Percentiles rank a stretch among this genome's conserved stretches.
Conservation (phyloP, 257 asterid genomes). For the Nicotiana benthamiana region DNA sequence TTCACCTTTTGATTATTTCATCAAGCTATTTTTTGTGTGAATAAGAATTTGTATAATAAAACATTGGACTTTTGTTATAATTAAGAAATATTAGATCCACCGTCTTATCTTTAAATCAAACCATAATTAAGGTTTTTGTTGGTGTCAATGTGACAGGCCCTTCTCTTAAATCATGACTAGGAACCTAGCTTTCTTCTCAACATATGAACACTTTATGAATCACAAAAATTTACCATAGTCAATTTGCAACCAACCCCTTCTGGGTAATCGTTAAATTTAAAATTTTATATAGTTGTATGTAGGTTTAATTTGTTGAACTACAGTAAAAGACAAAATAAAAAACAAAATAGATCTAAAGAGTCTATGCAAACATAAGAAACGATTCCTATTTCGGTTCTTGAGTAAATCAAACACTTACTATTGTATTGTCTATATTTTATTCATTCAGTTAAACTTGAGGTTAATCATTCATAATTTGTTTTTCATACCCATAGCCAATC, state of each 20-base stretch:
- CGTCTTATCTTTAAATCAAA: neutral
- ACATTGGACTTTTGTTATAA: neutral
- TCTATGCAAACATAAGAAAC: no score
- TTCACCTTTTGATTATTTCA: no score
- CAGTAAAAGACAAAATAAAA: neutral
- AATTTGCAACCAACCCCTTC: neutral
- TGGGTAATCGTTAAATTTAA: neutral
- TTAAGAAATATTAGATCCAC: neutral
- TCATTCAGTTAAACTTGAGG: no score
- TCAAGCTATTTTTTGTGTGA: neutral
- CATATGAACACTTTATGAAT: neutral
- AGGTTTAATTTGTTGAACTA: neutral
- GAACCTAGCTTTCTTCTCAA: neutral
- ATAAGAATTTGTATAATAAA: neutral
- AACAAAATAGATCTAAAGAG: no score
- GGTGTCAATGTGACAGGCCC: neutral
- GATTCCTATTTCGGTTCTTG: no score
- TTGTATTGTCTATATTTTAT: no score
- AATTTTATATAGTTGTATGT: neutral
- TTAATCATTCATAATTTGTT: no score
- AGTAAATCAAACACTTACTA: no score
- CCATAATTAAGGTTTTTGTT: neutral
- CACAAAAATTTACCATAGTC: neutral
- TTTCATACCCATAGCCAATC: no score
- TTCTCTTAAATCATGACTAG: neutral